Base-by-base conservation (phyloP, 106 monocot species). In the Triglochin maritima region DNA sequence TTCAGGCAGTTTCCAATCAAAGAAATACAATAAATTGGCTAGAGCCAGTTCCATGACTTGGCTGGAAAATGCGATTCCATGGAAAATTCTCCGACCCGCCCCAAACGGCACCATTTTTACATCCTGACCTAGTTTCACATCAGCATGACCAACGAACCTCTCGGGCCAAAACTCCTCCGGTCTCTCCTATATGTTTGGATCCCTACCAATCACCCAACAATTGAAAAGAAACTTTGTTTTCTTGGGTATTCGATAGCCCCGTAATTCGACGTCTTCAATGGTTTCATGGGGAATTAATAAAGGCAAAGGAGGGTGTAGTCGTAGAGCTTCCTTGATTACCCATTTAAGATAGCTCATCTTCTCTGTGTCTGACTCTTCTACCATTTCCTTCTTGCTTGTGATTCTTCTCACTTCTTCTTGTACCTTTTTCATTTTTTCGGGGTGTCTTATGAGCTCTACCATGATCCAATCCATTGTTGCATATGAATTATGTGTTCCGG, bases 231-330 rank as follows among this genome's bases (percentile, higher is more conserved):
- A 65, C 6, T 50, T 48, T 2, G 71, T 71, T 1, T 62, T 49
- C 46, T 49, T 14, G 12, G 54, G 48, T 7, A 80, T 75, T 3
- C 49, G 47, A 45, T 80, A 75, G 1, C 70, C 75, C 14, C 46
- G 11, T 7, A 78, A 49, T 29, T 16, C 29, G 15, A 54, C 57
- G 13, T 77, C 15, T 43, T 44, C 14, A 6, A 56, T 57, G 2
- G 71, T 11, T 57, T 76, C 80, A 13, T 57, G 59, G 3, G 76
- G 80, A 17, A 81, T 9, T 2, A 76, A 61, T 7, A 76, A 16
- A 42, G 80, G 76, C 13, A 56, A 47, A 3, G 80, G 66, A 4
- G 70, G 76, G 52, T 79, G 83, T 6, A 83, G 7, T 0, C 81
- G 53, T 2, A 81, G 4, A 7, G 10, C 16, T 17, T 81, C 81